Evolutionary conservation across 2,329 filamentous ascomycete species (phyloP), one percentile per base, ranked within the genome.

Genomic region (Sodiomyces alkalinus): DNA sequence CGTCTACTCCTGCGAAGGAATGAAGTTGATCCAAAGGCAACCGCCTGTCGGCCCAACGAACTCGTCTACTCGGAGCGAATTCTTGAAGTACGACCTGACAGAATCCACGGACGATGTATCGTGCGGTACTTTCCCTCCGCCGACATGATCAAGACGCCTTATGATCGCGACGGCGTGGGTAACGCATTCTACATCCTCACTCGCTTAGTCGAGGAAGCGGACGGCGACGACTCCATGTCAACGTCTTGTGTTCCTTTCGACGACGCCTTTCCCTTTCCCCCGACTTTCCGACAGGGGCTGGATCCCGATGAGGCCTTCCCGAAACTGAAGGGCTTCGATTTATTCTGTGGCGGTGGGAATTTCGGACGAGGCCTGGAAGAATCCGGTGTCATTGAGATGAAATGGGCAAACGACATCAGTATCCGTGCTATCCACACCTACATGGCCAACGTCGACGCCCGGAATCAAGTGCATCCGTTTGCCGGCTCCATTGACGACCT

Each of bases 291-390:
- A 0, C 64, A 79, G 47, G 73, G 72, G 0, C 68, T 68, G 22
- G 53, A 74, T 36, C 64, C 68, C 0, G 27, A 31, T 0, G 38
- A 34, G 2, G 18, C 33, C 5, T 31, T 39, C 5, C 35, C 43
- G 12, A 59, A 58, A 33, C 55, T 80, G 7, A 56, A 54, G 5
- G 77, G 74, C 0, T 51, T 87, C 4, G 79, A 83, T 36, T 53
- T 90, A 0, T 92, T 82, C 41, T 82, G 76, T 38, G 82, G 82
- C 1, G 75, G 77, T 12, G 81, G 82, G 0, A 83, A 76, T 29
- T 72, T 90, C 28, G 81, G 80, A 5, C 63, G 78, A 17, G 81
- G 80, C 0, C 55, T 92, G 0, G 80, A 85, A 46, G 79, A 85
- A 29, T 70, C 69, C 1, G 71, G 73, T 1, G 71, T 60, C 0